phyloP scores from a whole-genome alignment of 139 green algal genomes.

The Micractinium sp. region DNA sequence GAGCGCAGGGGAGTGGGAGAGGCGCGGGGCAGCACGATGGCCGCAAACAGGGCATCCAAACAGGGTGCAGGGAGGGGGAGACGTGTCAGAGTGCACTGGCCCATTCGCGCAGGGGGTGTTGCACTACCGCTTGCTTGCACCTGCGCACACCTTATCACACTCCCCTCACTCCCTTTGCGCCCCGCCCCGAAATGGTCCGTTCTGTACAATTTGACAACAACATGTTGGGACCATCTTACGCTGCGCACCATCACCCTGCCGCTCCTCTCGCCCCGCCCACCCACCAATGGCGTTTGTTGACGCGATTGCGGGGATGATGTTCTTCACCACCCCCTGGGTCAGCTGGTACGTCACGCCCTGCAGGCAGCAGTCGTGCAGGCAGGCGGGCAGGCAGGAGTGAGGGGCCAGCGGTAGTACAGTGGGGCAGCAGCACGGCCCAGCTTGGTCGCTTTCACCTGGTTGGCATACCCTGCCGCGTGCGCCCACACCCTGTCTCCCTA shows the following conservation, averaged over 20 bases:
- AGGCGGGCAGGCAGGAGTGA: not conserved
- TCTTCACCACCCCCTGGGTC: constrained; percentile 97
- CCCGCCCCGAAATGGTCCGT: too few relatives aligned
- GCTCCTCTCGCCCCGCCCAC: not conserved
- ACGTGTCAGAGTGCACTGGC: too few relatives aligned
- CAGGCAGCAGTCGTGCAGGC: not conserved
- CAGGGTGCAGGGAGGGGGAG: too few relatives aligned
- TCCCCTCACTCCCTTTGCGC: too few relatives aligned
- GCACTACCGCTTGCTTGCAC: too few relatives aligned
- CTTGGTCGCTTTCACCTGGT: not conserved
- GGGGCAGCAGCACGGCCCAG: not conserved
- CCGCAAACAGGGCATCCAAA: too few relatives aligned
- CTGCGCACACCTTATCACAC: too few relatives aligned
- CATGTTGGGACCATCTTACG: too few relatives aligned
- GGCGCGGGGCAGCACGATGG: too few relatives aligned
- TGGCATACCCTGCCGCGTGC: not conserved
- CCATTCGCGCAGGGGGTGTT: too few relatives aligned
- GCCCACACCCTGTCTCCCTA: too few relatives aligned
- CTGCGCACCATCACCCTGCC: not conserved
- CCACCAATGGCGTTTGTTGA: constrained; percentile 96
- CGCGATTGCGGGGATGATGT: constrained; percentile 99
- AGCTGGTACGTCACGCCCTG: constrained; percentile 89
- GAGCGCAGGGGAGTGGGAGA: not conserved
- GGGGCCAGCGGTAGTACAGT: not conserved
- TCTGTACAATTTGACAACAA: too few relatives aligned